These are phyloP conservation scores for Cochlearia excelsa DNA, from an alignment of 345 rosid species.

Conservation along the genomic window DNA sequence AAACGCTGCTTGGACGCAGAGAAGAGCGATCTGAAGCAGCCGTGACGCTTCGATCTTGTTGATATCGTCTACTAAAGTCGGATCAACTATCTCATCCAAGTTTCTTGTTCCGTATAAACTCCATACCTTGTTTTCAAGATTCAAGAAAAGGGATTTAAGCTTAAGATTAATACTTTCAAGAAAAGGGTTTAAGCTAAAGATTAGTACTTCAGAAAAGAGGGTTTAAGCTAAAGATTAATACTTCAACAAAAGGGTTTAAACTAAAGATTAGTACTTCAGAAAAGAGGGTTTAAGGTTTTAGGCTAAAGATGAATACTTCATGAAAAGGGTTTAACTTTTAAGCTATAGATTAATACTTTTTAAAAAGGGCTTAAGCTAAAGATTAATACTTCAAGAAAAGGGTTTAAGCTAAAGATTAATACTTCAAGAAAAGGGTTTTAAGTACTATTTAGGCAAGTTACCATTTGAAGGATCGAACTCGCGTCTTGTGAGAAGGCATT, in stretches of 20 bases:
- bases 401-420: too few species aligned
- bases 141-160: conserved; percentile 14
- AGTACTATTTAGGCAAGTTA: conserved; percentile 15
- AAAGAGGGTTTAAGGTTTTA: background rate
- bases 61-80: conserved; percentile 45
- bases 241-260: conserved; percentile 13
- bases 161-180: background rate
- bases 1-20: conserved; percentile 80
- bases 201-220: conserved; percentile 6
- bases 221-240: background rate
- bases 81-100: conserved; percentile 62
- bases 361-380: conserved; percentile 2
- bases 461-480: conserved; percentile 59
- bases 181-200: too few species aligned
- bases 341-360: background rate
- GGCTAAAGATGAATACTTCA: conserved; percentile 1
- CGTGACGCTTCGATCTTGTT: conserved; percentile 45
- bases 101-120: conserved; percentile 41
- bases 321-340: background rate
- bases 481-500: conserved; percentile 41
- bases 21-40: conserved; percentile 63
- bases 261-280: background rate
- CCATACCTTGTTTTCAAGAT: conserved; percentile 56
- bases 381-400: background rate
- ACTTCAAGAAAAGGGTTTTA: too few species aligned